phyloP scores from a whole-genome alignment of 495 filamentous ascomycete species.

The Xylona heveae region DNA sequence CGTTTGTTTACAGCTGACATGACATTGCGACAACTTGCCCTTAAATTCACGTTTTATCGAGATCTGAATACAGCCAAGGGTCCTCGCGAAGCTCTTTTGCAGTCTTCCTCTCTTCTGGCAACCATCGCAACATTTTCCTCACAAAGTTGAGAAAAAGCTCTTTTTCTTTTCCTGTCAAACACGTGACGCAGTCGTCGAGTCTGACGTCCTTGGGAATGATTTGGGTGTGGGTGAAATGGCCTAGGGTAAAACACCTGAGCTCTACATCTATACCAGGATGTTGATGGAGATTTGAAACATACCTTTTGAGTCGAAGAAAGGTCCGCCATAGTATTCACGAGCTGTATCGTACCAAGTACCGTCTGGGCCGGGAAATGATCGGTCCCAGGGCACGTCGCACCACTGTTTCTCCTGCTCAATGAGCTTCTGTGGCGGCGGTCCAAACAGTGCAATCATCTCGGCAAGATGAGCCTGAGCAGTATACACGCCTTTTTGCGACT shows the following conservation, averaged over 20 bases:
- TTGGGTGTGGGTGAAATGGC: neutral
- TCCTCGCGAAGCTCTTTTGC: slow-evolving; percentile 3
- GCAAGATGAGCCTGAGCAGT: slow-evolving; percentile 2
- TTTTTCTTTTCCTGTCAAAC: slow-evolving; percentile 7
- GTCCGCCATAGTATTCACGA: neutral
- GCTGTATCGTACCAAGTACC: neutral
- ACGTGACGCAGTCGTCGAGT: neutral
- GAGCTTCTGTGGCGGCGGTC: slow-evolving; percentile 3
- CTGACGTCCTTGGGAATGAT: neutral
- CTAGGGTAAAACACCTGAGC: neutral
- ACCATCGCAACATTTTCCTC: slow-evolving; percentile 11
- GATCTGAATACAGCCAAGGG: neutral
- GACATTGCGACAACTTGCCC: too few relatives aligned
- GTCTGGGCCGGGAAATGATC: neutral
- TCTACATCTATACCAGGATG: too few relatives aligned
- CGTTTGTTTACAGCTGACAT: too few relatives aligned
- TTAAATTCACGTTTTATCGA: too few relatives aligned
- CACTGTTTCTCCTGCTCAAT: neutral
- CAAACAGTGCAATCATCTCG: slow-evolving; percentile 4
- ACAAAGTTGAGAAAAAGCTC: slow-evolving; percentile 9
- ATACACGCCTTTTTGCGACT: neutral
- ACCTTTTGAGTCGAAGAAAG: neutral
- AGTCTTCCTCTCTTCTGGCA: slow-evolving; percentile 7
- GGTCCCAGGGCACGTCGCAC: neutral
- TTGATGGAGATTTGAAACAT: neutral